Conservation (phyloP, 371 early-diverging fungal genomes). For the Mucor circinelloides region DNA sequence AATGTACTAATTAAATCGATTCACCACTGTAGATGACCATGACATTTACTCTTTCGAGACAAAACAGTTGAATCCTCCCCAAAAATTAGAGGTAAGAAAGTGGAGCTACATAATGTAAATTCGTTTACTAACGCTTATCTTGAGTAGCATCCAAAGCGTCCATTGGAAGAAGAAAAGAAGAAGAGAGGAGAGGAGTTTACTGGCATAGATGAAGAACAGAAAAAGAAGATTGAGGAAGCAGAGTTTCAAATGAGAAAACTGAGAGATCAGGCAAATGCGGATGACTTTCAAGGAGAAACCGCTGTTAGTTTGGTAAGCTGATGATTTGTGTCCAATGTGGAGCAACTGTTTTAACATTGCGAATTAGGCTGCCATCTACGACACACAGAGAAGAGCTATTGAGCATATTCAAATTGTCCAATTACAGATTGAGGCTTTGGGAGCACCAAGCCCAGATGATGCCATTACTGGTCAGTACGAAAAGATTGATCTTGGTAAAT, state of each 20-base stretch:
- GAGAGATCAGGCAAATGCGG: conserved; percentile 25
- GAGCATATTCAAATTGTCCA: conserved; percentile 67
- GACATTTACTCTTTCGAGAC: conserved; percentile 75
- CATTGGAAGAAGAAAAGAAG: conserved; percentile 64
- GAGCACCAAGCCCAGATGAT: conserved; percentile 48
- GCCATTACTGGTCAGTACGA: conserved; percentile 32
- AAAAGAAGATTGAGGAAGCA: conserved; percentile 62
- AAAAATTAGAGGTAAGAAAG: conserved; percentile 43
- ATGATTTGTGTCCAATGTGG: not conserved
- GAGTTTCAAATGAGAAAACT: conserved; percentile 48
- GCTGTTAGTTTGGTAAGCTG: conserved; percentile 35
- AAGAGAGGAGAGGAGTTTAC: conserved; percentile 59
- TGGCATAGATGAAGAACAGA: conserved; percentile 48
- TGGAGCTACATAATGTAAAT: not conserved
- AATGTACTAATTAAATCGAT: not conserved
- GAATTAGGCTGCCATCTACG: conserved; percentile 46
- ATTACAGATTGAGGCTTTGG: conserved; percentile 57
- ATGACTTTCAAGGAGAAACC: conserved; percentile 25
- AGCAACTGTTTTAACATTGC: not conserved
- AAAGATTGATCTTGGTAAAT: conserved; percentile 5
- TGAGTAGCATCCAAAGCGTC: conserved; percentile 48
- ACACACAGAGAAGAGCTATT: conserved; percentile 70
- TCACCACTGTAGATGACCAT: conserved; percentile 69
- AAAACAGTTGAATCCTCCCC: conserved; percentile 73
- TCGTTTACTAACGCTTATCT: not conserved